phyloP scores from a whole-genome alignment of 129 eudicot species.

The Ambrosia trifida region DNA sequence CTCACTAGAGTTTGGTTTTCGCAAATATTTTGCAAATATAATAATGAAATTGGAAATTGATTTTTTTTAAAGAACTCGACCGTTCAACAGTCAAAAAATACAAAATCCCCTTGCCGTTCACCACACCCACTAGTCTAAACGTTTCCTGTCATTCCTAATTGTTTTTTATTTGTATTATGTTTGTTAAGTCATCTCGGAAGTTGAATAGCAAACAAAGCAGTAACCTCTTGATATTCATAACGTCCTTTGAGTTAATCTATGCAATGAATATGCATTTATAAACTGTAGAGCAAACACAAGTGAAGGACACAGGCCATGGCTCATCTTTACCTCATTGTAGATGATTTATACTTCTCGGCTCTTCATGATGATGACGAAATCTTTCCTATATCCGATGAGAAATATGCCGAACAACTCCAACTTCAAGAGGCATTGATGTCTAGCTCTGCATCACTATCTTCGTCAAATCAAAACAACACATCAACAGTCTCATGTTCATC shows the following conservation, averaged over 20 bases:
- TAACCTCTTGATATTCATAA: conserved; percentile 4
- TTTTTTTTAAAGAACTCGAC: too few species aligned
- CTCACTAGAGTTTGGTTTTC: too few species aligned
- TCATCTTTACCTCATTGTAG: conserved; percentile 19
- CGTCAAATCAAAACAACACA: not conserved
- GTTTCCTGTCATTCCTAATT: too few species aligned
- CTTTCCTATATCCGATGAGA: conserved; percentile 41
- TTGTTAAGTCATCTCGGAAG: not conserved
- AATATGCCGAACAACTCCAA: conserved; percentile 45
- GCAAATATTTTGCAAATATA: too few species aligned
- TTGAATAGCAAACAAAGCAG: not conserved
- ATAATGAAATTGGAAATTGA: too few species aligned
- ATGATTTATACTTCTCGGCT: conserved; percentile 42
- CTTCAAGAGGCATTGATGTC: conserved; percentile 44
- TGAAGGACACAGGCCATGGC: conserved; percentile 7
- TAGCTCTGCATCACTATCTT: conserved; percentile 3
- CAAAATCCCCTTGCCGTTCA: too few species aligned
- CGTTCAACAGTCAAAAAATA: too few species aligned
- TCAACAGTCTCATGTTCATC: not conserved
- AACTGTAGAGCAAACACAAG: not conserved
- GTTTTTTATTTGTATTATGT: not conserved
- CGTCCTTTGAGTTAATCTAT: not conserved
- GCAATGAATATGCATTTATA: conserved; percentile 5
- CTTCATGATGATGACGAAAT: conserved; percentile 36
- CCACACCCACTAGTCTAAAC: too few species aligned